Evolutionary conservation across 2,329 filamentous ascomycete species (phyloP).

Genomic region (Catunica adiposa): DNA sequence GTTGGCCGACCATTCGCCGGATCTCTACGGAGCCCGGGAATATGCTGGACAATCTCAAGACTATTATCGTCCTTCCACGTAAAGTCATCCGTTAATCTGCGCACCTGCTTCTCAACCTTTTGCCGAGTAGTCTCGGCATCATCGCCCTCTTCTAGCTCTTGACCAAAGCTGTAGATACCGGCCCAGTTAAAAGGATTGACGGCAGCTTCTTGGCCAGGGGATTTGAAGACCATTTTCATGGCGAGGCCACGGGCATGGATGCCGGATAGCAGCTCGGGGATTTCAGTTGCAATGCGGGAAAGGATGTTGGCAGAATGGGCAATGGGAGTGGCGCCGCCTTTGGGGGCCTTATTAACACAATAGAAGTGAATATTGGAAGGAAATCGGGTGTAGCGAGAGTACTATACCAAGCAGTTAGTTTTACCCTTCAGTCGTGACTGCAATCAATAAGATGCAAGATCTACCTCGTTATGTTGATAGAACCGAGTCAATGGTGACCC

Average conservation of each 20-base stretch:
- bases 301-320: slow-evolving; percentile 14
- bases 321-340: slow-evolving; percentile 15
- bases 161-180: slow-evolving; percentile 19
- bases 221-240: slow-evolving; percentile 17
- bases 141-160: slow-evolving; percentile 17
- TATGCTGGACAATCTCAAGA: slow-evolving; percentile 15
- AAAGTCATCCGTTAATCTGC: slow-evolving; percentile 14
- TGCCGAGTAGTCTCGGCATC: slow-evolving; percentile 9
- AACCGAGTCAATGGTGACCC: slow-evolving; percentile 16
- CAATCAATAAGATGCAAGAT: not conserved
- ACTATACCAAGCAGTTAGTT: not conserved
- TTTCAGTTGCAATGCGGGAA: slow-evolving; percentile 13
- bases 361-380: slow-evolving; percentile 16
- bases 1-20: slow-evolving; percentile 11
- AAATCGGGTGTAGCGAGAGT: slow-evolving; percentile 15
- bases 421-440: too few relatives aligned
- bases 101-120: slow-evolving; percentile 15
- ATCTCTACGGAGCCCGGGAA: slow-evolving; percentile 14
- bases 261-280: slow-evolving; percentile 15
- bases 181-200: slow-evolving; percentile 16
- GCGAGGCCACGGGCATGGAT: slow-evolving; percentile 14
- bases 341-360: slow-evolving; percentile 14
- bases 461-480: slow-evolving; percentile 17
- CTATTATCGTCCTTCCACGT: slow-evolving; percentile 14
- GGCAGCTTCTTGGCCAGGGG: slow-evolving; percentile 15